These are phyloP conservation scores for Cladochytrium tenue DNA, from an alignment of 371 early-diverging fungal genomes.

Conservation along the genomic window DNA sequence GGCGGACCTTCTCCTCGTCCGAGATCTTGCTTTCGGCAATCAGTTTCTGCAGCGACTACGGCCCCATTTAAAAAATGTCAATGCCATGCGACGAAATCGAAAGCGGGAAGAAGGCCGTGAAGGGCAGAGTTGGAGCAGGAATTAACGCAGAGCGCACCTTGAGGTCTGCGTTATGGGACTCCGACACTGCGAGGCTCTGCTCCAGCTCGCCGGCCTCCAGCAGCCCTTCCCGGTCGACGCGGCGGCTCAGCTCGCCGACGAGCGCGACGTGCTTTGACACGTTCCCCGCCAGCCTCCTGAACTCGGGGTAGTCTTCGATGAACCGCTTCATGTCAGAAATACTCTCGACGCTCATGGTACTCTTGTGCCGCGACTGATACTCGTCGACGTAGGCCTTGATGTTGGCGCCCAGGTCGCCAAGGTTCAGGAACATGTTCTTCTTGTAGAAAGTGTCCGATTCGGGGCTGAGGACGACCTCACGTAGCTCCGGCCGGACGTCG, in stretches of 20 bases:
- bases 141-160: conserved; percentile 48
- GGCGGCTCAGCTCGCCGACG: conserved; percentile 85
- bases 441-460: conserved; percentile 87
- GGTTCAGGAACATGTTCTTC: conserved; percentile 82
- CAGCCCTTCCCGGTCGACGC: conserved; percentile 72
- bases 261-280: conserved; percentile 96
- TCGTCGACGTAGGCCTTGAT: conserved; percentile 92
- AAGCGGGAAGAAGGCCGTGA: background rate
- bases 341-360: conserved; percentile 85
- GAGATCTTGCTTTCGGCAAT: conserved; percentile 65
- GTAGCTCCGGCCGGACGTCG: conserved; percentile 75
- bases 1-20: conserved; percentile 75
- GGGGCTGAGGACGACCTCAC: conserved; percentile 82
- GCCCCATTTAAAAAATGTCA: background rate
- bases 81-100: background rate
- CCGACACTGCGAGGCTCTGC: conserved; percentile 87
- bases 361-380: conserved; percentile 86
- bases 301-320: conserved; percentile 96
- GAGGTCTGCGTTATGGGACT: conserved; percentile 78
- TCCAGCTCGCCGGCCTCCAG: conserved; percentile 90
- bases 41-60: conserved; percentile 60
- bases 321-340: conserved; percentile 97
- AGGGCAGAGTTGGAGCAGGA: background rate
- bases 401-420: conserved; percentile 91
- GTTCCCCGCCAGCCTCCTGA: conserved; percentile 89